A percentile compares a stretch with the other conserved stretches of the same genome.
Evolutionary conservation across 345 rosid species (phyloP).

Genomic region (Laguncularia racemosa): DNA sequence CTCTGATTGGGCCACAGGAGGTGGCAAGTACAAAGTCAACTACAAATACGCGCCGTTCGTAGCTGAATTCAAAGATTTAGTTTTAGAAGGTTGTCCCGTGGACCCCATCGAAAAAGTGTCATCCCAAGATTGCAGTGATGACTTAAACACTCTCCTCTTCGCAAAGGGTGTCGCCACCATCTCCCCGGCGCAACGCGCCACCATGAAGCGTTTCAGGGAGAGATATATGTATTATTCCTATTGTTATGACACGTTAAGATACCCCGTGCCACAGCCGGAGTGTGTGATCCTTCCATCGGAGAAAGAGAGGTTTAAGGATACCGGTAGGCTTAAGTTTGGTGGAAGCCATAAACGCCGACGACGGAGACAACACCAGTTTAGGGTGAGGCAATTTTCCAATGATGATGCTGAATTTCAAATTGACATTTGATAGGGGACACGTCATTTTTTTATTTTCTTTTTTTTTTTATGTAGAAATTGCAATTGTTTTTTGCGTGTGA

Average conservation of each 20-base stretch:
- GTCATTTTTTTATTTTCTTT: too few relatives aligned
- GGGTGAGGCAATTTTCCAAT: neutral
- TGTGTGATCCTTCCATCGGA: conserved; percentile 57
- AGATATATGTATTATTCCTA: conserved; percentile 84
- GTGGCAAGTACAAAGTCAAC: conserved; percentile 72
- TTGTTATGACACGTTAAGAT: conserved; percentile 64
- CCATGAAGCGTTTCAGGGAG: conserved; percentile 67
- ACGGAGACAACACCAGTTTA: neutral
- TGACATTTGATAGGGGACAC: too few relatives aligned
- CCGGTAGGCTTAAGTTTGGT: conserved; percentile 71
- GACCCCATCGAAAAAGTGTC: conserved; percentile 54
- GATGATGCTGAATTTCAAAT: neutral
- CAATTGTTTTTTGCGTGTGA: too few relatives aligned
- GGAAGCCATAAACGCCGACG: conserved; percentile 21
- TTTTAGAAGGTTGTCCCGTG: conserved; percentile 60
- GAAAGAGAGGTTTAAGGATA: conserved; percentile 40
- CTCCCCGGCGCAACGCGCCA: conserved; percentile 22
- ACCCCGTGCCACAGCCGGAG: conserved; percentile 52
- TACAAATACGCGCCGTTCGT: conserved; percentile 75
- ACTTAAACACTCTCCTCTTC: conserved; percentile 19
- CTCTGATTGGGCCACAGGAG: conserved; percentile 89
- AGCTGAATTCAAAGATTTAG: conserved; percentile 62
- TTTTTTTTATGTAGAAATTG: too few relatives aligned
- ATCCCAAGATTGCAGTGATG: conserved; percentile 19
- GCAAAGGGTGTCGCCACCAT: conserved; percentile 30